Conservation (phyloP, 1,284 basidiomycete genomes). For the Trametes polyzona region DNA sequence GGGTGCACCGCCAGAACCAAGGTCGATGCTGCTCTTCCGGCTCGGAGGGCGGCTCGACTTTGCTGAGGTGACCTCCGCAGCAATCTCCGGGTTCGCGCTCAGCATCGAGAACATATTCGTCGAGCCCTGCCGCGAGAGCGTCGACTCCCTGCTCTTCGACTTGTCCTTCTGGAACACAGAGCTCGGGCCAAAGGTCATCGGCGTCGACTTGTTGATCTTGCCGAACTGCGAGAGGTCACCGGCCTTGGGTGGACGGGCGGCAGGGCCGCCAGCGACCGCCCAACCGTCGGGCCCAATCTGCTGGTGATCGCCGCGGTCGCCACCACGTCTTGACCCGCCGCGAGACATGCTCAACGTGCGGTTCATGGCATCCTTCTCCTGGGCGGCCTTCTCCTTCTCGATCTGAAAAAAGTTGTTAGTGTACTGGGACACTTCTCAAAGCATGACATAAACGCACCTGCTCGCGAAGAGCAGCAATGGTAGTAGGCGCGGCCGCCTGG, state of each 20-base stretch:
- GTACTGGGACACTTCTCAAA: too few relatives aligned
- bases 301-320: slow-evolving; percentile 62
- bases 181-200: slow-evolving; percentile 77
- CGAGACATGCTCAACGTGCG: slow-evolving; percentile 64
- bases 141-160: slow-evolving; percentile 61
- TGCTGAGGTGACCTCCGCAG: slow-evolving; percentile 53
- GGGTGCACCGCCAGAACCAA: slow-evolving; percentile 39
- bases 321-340: slow-evolving; percentile 89
- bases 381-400: slow-evolving; percentile 68
- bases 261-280: slow-evolving; percentile 73
- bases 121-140: slow-evolving; percentile 75
- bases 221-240: slow-evolving; percentile 90
- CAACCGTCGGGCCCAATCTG: slow-evolving; percentile 80
- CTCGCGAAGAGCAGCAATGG: too few relatives aligned
- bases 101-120: slow-evolving; percentile 62
- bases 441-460: too few relatives aligned
- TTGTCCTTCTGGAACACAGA: slow-evolving; percentile 76
- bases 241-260: slow-evolving; percentile 65
- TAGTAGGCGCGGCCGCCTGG: too few relatives aligned
- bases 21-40: slow-evolving; percentile 55
- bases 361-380: slow-evolving; percentile 64
- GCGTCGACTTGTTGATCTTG: slow-evolving; percentile 72
- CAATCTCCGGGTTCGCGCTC: slow-evolving; percentile 7
- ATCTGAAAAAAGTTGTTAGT: too few relatives aligned
- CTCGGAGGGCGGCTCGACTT: slow-evolving; percentile 54